Base-by-base conservation (phyloP, 2,329 filamentous ascomycete species). In the Myriosclerotinia duriaeana region DNA sequence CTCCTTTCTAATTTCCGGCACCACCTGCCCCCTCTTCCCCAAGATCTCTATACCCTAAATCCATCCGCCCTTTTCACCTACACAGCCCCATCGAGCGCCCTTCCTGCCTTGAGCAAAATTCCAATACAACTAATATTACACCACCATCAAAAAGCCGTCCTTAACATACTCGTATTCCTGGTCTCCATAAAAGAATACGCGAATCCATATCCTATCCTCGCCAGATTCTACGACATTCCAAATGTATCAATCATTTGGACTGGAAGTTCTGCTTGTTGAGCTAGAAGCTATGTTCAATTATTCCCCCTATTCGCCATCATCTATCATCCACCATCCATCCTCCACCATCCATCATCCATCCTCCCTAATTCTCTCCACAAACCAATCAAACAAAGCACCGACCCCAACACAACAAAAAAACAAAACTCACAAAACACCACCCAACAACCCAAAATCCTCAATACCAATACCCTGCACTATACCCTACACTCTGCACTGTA, bases 151-250 rank as follows among this genome's bases (percentile, higher is more conserved):
- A 56, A 56, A 1, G 2, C 38, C 38, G 54, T 26, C 8, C 54
- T 56, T 14, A 56, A 20, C 1, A 26, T 8, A 20, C 36, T 56
- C n/a, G 22, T 20, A 20, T 42, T 56, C 5, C 34, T 56, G n/a
- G 38, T 56, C 15, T 56, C 54, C 54, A 56, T 11, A 17, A 56
- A 56, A 7, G 54, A 42, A 12, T 56, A 56, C 4, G 54, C 54
- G 0, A 56, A 56, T 26, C 36, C 54, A 26, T 56, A 56, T 26
- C 54, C 54, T 8, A 56, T 17, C 22, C 54, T 26, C 4, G 38
- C 54, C 1, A 56, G 14, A 56, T 56, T 56, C 17, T 56, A 56
- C 0, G 7, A 56, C 2, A 56, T 3, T 20, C 54, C 54, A 9
- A 56, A 56, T 11, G 9, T 26, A 42, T 56, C 42, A 9, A 56